Base-by-base conservation (phyloP, 495 filamentous ascomycete species). In the Hyaloscypha bicolor region DNA sequence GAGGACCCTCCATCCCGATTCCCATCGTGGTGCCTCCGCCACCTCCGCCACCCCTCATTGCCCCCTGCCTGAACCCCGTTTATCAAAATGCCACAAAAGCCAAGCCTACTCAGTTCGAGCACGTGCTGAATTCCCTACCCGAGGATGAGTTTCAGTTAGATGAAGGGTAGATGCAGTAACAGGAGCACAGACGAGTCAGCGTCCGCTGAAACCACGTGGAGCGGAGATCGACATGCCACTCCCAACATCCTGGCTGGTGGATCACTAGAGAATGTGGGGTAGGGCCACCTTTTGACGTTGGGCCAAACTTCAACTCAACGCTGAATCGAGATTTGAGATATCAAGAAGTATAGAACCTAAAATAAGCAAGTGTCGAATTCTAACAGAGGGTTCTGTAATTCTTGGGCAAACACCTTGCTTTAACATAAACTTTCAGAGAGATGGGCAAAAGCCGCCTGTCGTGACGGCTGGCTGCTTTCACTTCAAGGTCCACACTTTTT, bases 261-360 rank as follows among this genome's bases (percentile, higher is more conserved):
- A 62, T 62, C 59, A 60, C 56, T 60, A 60, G 56, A 16, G 56
- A 31, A 35, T 60, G 56, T 60, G 56, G 56, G 56, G 56, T 59
- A 35, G 25, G 22, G 9, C 22, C 8, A 6, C 53, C 25, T 25
- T 9, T 56, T 29, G 30, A 6, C 33, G 42, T n/a, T 55, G 51
- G 1, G 6, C 51, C 6, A 6, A 8, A 55, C 19, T 12, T 37
- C 35, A 25, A 25, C 25, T 1, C 25, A 25, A 25, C 25, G 25
- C 25, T 25, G 25, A 25, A 25, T 25, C 25, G 25, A 25, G 25
- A 25, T 25, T 1, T 25, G 25, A 25, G 25, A 25, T 25, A 25
- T 25, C 25, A 25, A 25, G 25, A 25, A 25, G 25, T 1, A 25
- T 25, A 25, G 25, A 25, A 25, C 25, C 25, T n/a, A n/a, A 25